Evolutionary conservation across 805 yeast genomes (phyloP).

Genomic region (Wilhelminamyces savonicus): DNA sequence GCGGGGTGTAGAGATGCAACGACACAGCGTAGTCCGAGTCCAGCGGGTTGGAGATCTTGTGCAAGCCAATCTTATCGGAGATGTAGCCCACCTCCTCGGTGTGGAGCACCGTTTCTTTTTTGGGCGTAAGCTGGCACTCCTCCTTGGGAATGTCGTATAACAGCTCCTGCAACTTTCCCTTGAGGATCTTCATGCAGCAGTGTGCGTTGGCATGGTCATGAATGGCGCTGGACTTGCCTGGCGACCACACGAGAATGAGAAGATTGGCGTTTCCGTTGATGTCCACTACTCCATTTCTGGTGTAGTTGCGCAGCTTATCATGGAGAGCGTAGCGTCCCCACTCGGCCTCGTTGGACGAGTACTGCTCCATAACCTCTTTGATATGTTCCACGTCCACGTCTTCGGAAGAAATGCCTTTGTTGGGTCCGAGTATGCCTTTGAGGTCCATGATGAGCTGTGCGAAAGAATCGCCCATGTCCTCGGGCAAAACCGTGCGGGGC

Average conservation of each 20-base stretch:
- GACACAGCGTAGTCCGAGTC: slow-evolving; percentile 45
- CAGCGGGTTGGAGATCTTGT: slow-evolving; percentile 49
- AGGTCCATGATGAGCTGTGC: slow-evolving; percentile 21
- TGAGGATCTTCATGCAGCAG: slow-evolving; percentile 64
- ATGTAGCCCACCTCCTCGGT: slow-evolving; percentile 56
- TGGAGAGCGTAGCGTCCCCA: slow-evolving; percentile 55
- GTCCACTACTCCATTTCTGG: slow-evolving; percentile 68
- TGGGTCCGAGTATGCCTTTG: slow-evolving; percentile 18
- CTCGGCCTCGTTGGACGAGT: slow-evolving; percentile 42
- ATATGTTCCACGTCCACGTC: slow-evolving; percentile 51
- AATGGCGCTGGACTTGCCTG: slow-evolving; percentile 55
- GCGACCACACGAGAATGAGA: slow-evolving; percentile 64
- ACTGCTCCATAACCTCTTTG: slow-evolving; percentile 39
- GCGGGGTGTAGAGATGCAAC: slow-evolving; percentile 71
- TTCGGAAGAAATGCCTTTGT: slow-evolving; percentile 31
- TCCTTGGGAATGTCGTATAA: slow-evolving; percentile 45
- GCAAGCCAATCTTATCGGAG: slow-evolving; percentile 60
- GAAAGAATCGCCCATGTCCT: no score
- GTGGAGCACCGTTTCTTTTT: slow-evolving; percentile 19
- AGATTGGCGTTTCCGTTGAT: slow-evolving; percentile 67
- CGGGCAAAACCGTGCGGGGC: slow-evolving; percentile 8
- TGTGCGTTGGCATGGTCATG: slow-evolving; percentile 77
- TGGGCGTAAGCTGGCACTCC: slow-evolving; percentile 19
- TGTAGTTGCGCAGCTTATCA: slow-evolving; percentile 46
- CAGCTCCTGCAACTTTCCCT: slow-evolving; percentile 53